A percentile compares a stretch with the other conserved stretches of the same genome.
Conservation (phyloP, 1,284 basidiomycete genomes). For the Tylopilus sp. region DNA sequence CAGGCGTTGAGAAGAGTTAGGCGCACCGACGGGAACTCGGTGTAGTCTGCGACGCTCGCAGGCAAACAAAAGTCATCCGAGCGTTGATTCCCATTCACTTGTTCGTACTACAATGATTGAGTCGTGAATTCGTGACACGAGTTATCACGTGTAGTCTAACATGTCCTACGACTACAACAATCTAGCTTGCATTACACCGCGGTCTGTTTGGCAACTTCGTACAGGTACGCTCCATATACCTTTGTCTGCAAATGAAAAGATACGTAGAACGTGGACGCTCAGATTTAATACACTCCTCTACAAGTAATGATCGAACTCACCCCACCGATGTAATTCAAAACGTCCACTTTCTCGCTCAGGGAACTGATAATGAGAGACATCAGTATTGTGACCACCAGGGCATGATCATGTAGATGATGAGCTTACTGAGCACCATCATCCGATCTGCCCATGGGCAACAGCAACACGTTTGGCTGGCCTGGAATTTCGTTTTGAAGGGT, state of each 20-base stretch:
- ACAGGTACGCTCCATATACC: neutral
- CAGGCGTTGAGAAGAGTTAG: conserved; percentile 46
- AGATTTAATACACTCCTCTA: neutral
- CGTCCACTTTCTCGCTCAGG: conserved; percentile 1
- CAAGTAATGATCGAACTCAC: neutral
- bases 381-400: neutral
- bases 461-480: conserved; percentile 3
- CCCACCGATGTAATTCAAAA: neutral
- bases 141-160: neutral
- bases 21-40: neutral
- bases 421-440: conserved; percentile 27
- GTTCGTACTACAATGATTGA: neutral
- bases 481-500: neutral
- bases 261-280: neutral
- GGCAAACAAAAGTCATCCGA: neutral
- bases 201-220: neutral
- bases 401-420: neutral
- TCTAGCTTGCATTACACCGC: neutral
- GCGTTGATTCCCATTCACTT: neutral
- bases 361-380: neutral
- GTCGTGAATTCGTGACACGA: neutral
- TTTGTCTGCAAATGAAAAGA: neutral
- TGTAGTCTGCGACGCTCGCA: neutral
- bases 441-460: conserved; percentile 27
- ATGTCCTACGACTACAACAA: neutral